phyloP scores from a whole-genome alignment of 2,329 filamentous ascomycete genomes.

The Metarhizium sp. region DNA sequence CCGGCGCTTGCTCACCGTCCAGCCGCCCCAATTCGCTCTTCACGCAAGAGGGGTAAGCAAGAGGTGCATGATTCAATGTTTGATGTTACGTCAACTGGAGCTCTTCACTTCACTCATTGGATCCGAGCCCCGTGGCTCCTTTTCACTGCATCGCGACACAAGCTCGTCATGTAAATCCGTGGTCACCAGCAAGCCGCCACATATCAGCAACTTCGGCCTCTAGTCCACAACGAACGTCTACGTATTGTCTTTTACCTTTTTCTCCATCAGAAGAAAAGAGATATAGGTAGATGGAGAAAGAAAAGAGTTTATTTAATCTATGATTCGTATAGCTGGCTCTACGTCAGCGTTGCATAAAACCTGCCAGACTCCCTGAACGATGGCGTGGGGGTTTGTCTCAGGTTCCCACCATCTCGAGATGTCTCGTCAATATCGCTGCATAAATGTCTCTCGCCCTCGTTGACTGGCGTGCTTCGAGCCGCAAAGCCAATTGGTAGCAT shows the following conservation, averaged over 20 bases:
- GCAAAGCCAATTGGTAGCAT: neutral
- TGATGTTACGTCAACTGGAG: neutral
- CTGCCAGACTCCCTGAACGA: neutral
- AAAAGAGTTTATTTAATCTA: too few relatives aligned
- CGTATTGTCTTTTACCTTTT: too few relatives aligned
- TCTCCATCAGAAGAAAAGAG: too few relatives aligned
- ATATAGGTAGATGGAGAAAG: rapidly evolving
- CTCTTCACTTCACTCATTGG: neutral
- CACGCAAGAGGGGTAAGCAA: neutral
- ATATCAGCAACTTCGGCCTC: too few relatives aligned
- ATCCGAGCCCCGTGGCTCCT: neutral
- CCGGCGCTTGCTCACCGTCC: neutral
- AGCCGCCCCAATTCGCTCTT: neutral
- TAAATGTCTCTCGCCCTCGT: neutral
- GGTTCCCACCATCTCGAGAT: neutral
- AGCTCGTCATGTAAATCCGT: neutral
- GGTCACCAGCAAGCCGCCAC: neutral
- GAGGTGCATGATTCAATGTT: neutral
- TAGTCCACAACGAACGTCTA: too few relatives aligned
- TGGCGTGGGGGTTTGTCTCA: neutral
- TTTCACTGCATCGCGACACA: neutral
- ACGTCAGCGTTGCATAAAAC: too few relatives aligned
- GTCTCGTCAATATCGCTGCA: neutral
- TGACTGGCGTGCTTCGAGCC: too few relatives aligned
- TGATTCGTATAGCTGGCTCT: too few relatives aligned